phyloP scores from a whole-genome alignment of 805 yeast genomes.

The Wickerhamomyces bisporus region DNA sequence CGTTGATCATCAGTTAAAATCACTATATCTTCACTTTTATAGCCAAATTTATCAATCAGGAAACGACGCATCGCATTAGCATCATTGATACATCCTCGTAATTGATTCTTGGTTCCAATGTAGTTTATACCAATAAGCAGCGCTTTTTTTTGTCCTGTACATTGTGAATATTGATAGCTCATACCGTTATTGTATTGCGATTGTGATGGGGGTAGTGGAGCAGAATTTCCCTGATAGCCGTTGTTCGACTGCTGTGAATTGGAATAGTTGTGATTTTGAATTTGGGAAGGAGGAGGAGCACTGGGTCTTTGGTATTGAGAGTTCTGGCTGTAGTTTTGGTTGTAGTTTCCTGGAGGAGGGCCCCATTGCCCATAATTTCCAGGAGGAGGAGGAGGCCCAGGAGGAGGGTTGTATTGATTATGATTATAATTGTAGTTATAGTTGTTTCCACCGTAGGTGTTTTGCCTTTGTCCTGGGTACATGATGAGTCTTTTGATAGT shows the following conservation, averaged over 20 bases:
- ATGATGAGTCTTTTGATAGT: conserved; percentile 1
- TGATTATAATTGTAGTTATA: neutral
- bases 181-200: conserved; percentile 15
- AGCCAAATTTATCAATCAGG: conserved; percentile 24
- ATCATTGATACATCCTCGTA: conserved; percentile 71
- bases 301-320: conserved; percentile 3
- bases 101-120: conserved; percentile 46
- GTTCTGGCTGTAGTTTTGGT: conserved; percentile 7
- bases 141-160: conserved; percentile 62
- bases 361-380: conserved; percentile 23
- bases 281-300: neutral
- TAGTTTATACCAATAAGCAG: conserved; percentile 66
- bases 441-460: conserved; percentile 3
- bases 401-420: conserved; percentile 5
- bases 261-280: too few relatives aligned
- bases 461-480: conserved; percentile 16
- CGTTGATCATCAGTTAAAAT: conserved; percentile 44
- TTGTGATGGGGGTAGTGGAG: conserved; percentile 22
- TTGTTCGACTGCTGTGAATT: neutral
- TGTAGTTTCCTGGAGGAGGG: conserved; percentile 20
- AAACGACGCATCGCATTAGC: conserved; percentile 41
- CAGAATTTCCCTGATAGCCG: conserved; percentile 15
- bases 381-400: conserved; percentile 9
- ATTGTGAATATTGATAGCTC: conserved; percentile 44
- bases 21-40: conserved; percentile 34